phyloP scores from a whole-genome alignment of 2,329 filamentous ascomycete species.

The Penicillium sumatraense region DNA sequence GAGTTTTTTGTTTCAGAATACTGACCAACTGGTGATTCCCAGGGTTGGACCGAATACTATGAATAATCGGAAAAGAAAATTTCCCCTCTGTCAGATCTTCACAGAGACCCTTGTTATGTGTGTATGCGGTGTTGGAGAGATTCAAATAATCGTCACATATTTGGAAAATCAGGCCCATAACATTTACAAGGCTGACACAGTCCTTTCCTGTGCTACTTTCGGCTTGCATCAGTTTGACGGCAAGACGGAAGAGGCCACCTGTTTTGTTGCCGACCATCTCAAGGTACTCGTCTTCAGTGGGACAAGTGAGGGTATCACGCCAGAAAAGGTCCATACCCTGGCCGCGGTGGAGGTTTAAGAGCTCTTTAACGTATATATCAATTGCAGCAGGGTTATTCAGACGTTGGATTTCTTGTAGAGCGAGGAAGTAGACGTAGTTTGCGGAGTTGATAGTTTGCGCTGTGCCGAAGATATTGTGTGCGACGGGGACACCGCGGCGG shows the following conservation, averaged over 20 bases:
- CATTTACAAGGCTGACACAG: slow-evolving; percentile 69
- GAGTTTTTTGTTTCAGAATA: slow-evolving; percentile 88
- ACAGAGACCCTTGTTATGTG: slow-evolving; percentile 87
- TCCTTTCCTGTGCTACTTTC: slow-evolving; percentile 46
- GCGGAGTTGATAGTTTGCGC: slow-evolving; percentile 59
- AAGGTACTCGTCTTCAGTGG: slow-evolving; percentile 53
- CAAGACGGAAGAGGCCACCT: slow-evolving; percentile 52
- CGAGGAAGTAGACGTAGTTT: slow-evolving; percentile 55
- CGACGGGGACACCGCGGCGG: slow-evolving; percentile 53
- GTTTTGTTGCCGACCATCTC: slow-evolving; percentile 57
- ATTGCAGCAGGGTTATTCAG: slow-evolving; percentile 47
- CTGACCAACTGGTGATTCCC: slow-evolving; percentile 74
- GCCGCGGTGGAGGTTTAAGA: slow-evolving; percentile 53
- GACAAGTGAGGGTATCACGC: slow-evolving; percentile 51
- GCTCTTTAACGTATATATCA: slow-evolving; percentile 50
- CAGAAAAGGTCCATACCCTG: slow-evolving; percentile 57
- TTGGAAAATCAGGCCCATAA: slow-evolving; percentile 52
- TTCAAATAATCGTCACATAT: slow-evolving; percentile 82
- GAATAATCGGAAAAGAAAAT: slow-evolving; percentile 94
- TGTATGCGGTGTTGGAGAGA: slow-evolving; percentile 72
- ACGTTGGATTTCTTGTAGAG: slow-evolving; percentile 47
- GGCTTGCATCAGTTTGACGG: slow-evolving; percentile 52
- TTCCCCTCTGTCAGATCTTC: slow-evolving; percentile 97
- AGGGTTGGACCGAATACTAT: slow-evolving; percentile 75
- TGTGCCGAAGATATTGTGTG: slow-evolving; percentile 55